Percentiles rank a stretch among this genome's conserved stretches.
These are phyloP conservation scores for Ceratocystis colombiana DNA, from an alignment of 2,329 filamentous ascomycete species.

Conservation along the genomic window DNA sequence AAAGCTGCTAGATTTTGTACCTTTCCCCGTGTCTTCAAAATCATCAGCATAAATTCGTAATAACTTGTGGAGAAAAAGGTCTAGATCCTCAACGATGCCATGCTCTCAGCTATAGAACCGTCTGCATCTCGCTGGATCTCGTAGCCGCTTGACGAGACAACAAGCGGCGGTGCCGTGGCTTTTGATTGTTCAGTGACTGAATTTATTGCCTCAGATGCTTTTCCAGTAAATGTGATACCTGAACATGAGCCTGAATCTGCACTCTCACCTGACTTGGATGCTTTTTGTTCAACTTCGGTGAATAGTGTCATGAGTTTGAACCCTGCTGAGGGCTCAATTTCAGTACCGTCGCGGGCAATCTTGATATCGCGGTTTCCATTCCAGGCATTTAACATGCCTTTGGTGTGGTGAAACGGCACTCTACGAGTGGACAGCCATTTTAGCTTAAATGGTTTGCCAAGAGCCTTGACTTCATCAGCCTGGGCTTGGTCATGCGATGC, in stretches of 20 bases:
- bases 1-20: not conserved
- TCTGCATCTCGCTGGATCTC: not conserved
- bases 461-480: slow-evolving; percentile 35
- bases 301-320: slow-evolving; percentile 70
- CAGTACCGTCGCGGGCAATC: slow-evolving; percentile 88
- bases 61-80: not conserved
- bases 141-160: not conserved
- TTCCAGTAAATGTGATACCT: not conserved
- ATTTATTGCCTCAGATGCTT: not conserved
- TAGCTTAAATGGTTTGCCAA: slow-evolving; percentile 77
- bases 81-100: not conserved
- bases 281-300: slow-evolving; percentile 43
- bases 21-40: not conserved
- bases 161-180: not conserved
- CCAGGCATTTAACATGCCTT: slow-evolving; percentile 83
- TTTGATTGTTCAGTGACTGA: not conserved
- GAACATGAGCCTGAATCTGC: not conserved
- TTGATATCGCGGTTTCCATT: slow-evolving; percentile 94
- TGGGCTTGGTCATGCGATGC: slow-evolving; percentile 41
- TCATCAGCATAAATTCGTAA: not conserved
- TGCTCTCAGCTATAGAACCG: not conserved
- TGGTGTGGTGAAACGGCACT: slow-evolving; percentile 78
- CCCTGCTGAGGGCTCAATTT: slow-evolving; percentile 75
- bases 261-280: not conserved
- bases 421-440: slow-evolving; percentile 79